Percentiles rank a stretch among this genome's conserved stretches.
Conservation (phyloP, 176 grass and related monocot species). For the Tillandsia fasciculata region DNA sequence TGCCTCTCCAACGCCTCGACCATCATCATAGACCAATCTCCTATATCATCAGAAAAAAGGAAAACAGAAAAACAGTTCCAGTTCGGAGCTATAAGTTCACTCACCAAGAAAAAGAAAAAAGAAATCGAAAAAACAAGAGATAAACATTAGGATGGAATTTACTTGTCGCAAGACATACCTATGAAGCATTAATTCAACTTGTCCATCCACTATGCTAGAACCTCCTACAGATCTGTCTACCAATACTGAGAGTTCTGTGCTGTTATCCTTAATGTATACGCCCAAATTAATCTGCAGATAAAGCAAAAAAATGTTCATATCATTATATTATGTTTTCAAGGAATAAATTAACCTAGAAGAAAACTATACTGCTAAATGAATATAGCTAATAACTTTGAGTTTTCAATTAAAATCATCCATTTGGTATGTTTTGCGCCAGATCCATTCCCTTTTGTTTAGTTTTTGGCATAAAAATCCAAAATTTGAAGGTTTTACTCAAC, state of each 20-base stretch:
- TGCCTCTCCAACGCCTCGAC: slow-evolving; percentile 61
- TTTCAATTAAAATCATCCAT: too few species aligned
- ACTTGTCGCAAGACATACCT: slow-evolving; percentile 27
- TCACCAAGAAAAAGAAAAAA: neutral
- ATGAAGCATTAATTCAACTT: slow-evolving; percentile 93
- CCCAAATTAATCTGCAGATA: slow-evolving; percentile 81
- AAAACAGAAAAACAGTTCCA: too few species aligned
- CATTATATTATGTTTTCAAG: neutral
- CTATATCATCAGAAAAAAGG: slow-evolving; percentile 29
- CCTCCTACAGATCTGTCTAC: slow-evolving; percentile 87
- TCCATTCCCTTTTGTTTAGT: too few species aligned
- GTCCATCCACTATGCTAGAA: slow-evolving; percentile 83
- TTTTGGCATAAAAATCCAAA: too few species aligned
- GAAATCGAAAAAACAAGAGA: slow-evolving; percentile 7
- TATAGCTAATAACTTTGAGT: too few species aligned
- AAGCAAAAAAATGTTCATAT: neutral
- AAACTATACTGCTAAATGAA: too few species aligned
- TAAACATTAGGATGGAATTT: neutral
- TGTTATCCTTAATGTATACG: slow-evolving; percentile 84
- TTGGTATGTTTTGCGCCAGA: too few species aligned
- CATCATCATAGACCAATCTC: slow-evolving; percentile 88
- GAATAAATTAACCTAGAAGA: slow-evolving; percentile 5
- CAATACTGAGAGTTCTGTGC: slow-evolving; percentile 65
- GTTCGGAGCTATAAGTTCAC: neutral
- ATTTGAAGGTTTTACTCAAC: too few species aligned